Evolutionary conservation across 495 filamentous ascomycete species (phyloP).

Genomic region (Aspergillus sparsus): DNA sequence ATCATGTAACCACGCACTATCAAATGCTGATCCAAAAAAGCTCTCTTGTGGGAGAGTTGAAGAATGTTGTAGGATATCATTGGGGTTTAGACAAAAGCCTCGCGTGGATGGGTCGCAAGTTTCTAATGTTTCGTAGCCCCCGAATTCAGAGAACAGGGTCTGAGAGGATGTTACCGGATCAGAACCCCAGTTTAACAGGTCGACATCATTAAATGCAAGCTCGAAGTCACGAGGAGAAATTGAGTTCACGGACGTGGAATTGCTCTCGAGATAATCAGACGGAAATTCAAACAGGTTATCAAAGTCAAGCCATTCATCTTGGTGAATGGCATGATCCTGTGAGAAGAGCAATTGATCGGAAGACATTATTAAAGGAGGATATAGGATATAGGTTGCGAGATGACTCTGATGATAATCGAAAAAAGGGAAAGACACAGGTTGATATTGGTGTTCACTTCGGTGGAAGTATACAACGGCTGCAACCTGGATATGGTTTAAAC

Average conservation of each 20-base stretch:
- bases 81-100: slow-evolving; percentile 27
- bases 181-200: slow-evolving; percentile 27
- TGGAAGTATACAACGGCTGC: slow-evolving; percentile 4
- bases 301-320: slow-evolving; percentile 42
- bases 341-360: slow-evolving; percentile 26
- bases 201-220: slow-evolving; percentile 31
- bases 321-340: slow-evolving; percentile 27
- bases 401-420: neutral
- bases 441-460: neutral
- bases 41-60: slow-evolving; percentile 11
- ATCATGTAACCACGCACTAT: slow-evolving; percentile 25
- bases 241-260: slow-evolving; percentile 36
- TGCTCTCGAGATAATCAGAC: slow-evolving; percentile 33
- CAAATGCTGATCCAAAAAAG: slow-evolving; percentile 13
- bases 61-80: slow-evolving; percentile 25
- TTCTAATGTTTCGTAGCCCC: slow-evolving; percentile 29
- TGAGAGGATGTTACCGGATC: slow-evolving; percentile 26
- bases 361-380: slow-evolving; percentile 21
- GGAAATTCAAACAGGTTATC: slow-evolving; percentile 44
- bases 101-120: slow-evolving; percentile 27
- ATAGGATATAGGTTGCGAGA: neutral
- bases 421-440: neutral
- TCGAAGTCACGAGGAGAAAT: slow-evolving; percentile 38
- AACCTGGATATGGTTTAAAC: neutral
- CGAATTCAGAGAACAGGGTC: slow-evolving; percentile 33